These are phyloP conservation scores for Exsudoporus frostii DNA, from an alignment of 768 basidiomycete genomes.

Conservation along the genomic window DNA sequence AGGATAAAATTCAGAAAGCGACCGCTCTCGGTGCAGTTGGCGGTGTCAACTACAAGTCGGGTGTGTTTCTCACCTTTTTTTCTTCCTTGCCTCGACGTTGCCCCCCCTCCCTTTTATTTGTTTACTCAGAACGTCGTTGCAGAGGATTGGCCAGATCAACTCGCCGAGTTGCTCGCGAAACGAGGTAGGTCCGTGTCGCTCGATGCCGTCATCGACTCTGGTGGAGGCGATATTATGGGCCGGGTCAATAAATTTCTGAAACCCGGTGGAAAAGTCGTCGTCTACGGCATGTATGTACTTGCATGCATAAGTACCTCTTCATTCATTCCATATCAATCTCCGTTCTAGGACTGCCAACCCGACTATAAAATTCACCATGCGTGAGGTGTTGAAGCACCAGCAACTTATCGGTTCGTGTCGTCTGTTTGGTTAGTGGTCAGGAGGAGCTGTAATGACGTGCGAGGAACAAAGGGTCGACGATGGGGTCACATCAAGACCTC, in stretches of 20 bases:
- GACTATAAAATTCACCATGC: slow-evolving; percentile 68
- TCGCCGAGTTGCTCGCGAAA: slow-evolving; percentile 42
- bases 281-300: slow-evolving; percentile 59
- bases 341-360: slow-evolving; percentile 57
- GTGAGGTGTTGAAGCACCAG: slow-evolving; percentile 71
- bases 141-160: slow-evolving; percentile 53
- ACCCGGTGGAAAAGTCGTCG: slow-evolving; percentile 55
- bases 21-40: slow-evolving; percentile 67
- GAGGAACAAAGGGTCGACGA: slow-evolving; percentile 61
- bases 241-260: slow-evolving; percentile 50
- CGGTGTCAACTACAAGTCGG: slow-evolving; percentile 70
- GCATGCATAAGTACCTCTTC: neutral
- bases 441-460: slow-evolving; percentile 12
- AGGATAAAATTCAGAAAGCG: slow-evolving; percentile 68
- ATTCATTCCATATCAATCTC: slow-evolving; percentile 10
- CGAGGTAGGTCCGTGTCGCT: slow-evolving; percentile 31
- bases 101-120: neutral
- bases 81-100: neutral
- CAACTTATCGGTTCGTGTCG: slow-evolving; percentile 60
- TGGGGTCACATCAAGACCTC: slow-evolving; percentile 79
- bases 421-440: neutral
- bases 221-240: slow-evolving; percentile 61
- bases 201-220: slow-evolving; percentile 68
- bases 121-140: neutral
- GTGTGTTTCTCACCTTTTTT: slow-evolving; percentile 36